Conservation (phyloP, 192 early-diverging fungal species). For the Coemansia sp. region DNA sequence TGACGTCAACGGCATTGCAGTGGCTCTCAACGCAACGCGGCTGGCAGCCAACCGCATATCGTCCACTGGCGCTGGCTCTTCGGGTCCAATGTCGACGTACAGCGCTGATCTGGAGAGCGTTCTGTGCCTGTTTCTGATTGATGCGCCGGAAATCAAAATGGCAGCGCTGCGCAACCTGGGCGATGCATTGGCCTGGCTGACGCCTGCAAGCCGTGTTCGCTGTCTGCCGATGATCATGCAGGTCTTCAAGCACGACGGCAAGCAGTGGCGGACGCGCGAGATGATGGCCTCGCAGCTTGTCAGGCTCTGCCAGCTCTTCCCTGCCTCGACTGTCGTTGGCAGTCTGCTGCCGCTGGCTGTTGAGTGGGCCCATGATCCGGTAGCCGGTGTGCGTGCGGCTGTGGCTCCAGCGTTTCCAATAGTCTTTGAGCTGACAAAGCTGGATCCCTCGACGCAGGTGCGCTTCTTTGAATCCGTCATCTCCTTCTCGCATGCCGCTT, state of each 20-base stretch:
- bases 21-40: slow-evolving; percentile 1
- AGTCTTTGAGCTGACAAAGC: slow-evolving; percentile 50
- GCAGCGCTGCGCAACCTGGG: slow-evolving; percentile 67
- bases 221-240: slow-evolving; percentile 66
- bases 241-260: slow-evolving; percentile 68
- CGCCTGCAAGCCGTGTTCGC: slow-evolving; percentile 60
- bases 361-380: slow-evolving; percentile 57
- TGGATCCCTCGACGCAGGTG: slow-evolving; percentile 39
- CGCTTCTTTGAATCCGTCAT: slow-evolving; percentile 54
- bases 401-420: slow-evolving; percentile 45
- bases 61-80: slow-evolving; percentile 8
- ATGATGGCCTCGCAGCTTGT: slow-evolving; percentile 67
- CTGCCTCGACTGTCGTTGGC: slow-evolving; percentile 60
- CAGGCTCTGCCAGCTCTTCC: slow-evolving; percentile 62
- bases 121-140: slow-evolving; percentile 50
- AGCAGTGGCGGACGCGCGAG: slow-evolving; percentile 73
- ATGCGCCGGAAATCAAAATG: slow-evolving; percentile 63
- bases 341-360: slow-evolving; percentile 69
- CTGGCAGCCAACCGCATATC: slow-evolving; percentile 21
- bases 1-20: not conserved
- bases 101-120: slow-evolving; percentile 49
- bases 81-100: slow-evolving; percentile 4
- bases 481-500: slow-evolving; percentile 47
- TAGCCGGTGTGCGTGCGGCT: slow-evolving; percentile 58
- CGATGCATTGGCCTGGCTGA: slow-evolving; percentile 64